Base-by-base conservation (phyloP, 805 yeast genomes). In the Candida tibetensis region DNA sequence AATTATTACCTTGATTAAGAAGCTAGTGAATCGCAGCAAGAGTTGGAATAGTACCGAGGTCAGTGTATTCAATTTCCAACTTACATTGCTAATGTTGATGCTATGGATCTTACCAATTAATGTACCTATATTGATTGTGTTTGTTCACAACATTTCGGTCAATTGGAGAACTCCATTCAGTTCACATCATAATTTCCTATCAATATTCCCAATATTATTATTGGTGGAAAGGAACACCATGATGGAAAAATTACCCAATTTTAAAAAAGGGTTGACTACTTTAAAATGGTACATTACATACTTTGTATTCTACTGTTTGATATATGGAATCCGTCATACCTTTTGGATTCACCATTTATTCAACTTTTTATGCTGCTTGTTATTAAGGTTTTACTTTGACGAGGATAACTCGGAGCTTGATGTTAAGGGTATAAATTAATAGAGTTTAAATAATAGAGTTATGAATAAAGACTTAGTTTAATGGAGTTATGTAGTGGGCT, bases 141-240 rank as follows among this genome's bases (percentile, higher is more conserved):
- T 89, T 69, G 64, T 85, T 23, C 95, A 86, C 52, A 85, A 89
- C 52, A 67, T 88, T 41, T 73, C 84, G 1, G 72, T 87, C 14
- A 77, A 73, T 47, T 86, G 95, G 95, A 75, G 72, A 39, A 85
- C 93, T 0, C 89, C 95, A 13, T 88, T 88, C 53, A 77, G 85
- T 4, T 83, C 95, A 0, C 95, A 88, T 57, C 95, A 90, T 57
- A 89, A 87, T 53, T 66, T 85, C 29, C 58, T 89, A 37, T 84
- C 95, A 0, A 76, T 89, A 17, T 62, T 82, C 10, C 95, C 96
- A 0, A 78, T 85, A 2, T 69, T 88, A 6, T 42, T 81, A 7
- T 53, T 85, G 28, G 74, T 77, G 30, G 82, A 79, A 48, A 61
- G 70, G 32, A 73, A 82, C 51, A 70, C 68, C 21, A 61, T 72